Evolutionary conservation across 768 basidiomycete genomes (phyloP), one percentile per base, ranked within the genome.

Genomic region (Auriculariales sp.): DNA sequence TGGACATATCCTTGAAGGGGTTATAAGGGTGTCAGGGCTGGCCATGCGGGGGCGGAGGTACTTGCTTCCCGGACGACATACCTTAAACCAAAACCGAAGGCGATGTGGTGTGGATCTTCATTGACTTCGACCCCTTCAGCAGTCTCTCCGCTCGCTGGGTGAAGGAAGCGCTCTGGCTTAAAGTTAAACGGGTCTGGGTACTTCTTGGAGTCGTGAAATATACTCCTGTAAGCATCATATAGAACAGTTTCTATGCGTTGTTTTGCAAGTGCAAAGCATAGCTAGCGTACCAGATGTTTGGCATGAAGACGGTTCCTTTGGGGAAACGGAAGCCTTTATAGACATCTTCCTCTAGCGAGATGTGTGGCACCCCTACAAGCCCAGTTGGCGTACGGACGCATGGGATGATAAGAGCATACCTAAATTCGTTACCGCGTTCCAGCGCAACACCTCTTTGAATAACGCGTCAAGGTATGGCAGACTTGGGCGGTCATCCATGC

Each of bases 101-200:
- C 46, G 15, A 48, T 25, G 12, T 51, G 17, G 9, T n/a, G 10
- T 10, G 50, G 50, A 22, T 51, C 42, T 19, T 36, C 35, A 14
- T 28, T 51, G n/a, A 39, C 12, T 11, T 22, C 29, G 4, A 28
- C 42, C 11, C 33, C 22, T 14, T 3, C 6, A 19, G 14, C 34
- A n/a, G 28, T 30, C 47, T 30, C 3, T n/a, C 51, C 2, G 15
- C 27, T 58, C 35, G 58, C 59, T 33, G 56, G 59, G 3, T 59
- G 52, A 12, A 82, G 64, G 61, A 75, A 82, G 28, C 81, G 74
- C 47, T 76, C 76, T 17, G 81, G 81, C 39, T 71, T 72, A 59
- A 82, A 83, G 48, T 60, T 57, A 52, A 71, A 64, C 3, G 80
- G 79, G 35, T 77, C 65, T 30, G 65, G 56, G 59, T 82, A 82